Evolutionary conservation across 1,284 basidiomycete genomes (phyloP), one percentile per base, ranked within the genome.

Genomic region (Pseudozyma thailandica): DNA sequence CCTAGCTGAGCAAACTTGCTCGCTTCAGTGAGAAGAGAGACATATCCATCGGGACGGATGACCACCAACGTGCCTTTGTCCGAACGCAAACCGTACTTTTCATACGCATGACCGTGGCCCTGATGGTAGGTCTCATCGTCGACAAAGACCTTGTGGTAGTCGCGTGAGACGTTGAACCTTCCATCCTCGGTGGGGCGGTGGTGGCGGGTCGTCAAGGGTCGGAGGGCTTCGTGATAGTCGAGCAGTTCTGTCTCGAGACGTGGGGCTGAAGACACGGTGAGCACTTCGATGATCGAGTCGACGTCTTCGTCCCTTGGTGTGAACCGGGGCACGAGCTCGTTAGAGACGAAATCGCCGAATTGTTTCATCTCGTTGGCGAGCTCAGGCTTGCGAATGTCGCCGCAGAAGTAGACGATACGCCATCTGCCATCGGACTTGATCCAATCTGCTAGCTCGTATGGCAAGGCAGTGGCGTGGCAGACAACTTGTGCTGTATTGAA

Each of bases 81-180:
- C n/a, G 31, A 37, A 7, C 30, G 28, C 16, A 71, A 3, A 1
- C 66, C 66, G 35, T 60, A 71, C 44, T 56, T 59, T 5, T 50
- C 27, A 21, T 65, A 71, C 1, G 66, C 66, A 2, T 49, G 51
- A 6, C 61, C 66, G 20, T 65, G 53, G 8, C 56, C 61, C n/a
- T 64, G 37, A 33, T 71, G 56, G 26, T 71, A 64, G 13, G 66
- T 52, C 16, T 55, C 52, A 30, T 64, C 55, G 21, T 63, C 60
- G 20, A 59, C 57, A 54, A 54, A 65, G 43, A 68, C 56, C 64
- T 68, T 65, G 50, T 64, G 61, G 28, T 64, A 64, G 49, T 64
- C 61, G 2, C 28, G 27, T 13, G 61, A 64, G 42, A 53, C 20
- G 35, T 64, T 64, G 47, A 57, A 64, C 23, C 33, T 57, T n/a